These are phyloP conservation scores for Metarhizium humberi DNA, from an alignment of 2,329 filamentous ascomycete genomes.

Conservation along the genomic window DNA sequence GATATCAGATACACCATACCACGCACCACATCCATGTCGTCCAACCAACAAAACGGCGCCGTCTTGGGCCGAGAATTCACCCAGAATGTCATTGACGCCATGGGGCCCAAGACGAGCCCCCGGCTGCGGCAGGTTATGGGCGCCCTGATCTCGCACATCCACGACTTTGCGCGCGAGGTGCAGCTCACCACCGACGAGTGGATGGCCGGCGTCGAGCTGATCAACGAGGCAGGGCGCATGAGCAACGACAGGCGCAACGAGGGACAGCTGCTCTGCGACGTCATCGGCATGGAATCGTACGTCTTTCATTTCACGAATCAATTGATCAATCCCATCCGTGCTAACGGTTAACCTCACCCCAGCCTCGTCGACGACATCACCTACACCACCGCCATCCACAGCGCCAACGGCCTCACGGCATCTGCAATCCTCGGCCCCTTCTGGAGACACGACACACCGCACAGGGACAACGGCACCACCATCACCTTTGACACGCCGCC, in stretches of 20 bases:
- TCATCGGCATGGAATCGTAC: conserved; percentile 63
- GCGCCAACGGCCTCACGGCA: conserved; percentile 47
- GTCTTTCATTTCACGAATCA: conserved; percentile 8
- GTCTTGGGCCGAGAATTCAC: conserved; percentile 51
- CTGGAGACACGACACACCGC: conserved; percentile 65
- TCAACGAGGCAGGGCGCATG: conserved; percentile 56
- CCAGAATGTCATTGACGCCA: conserved; percentile 60
- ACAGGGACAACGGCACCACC: conserved; percentile 57
- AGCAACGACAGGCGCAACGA: conserved; percentile 63
- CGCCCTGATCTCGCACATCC: conserved; percentile 62
- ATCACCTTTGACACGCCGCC: conserved; percentile 48
- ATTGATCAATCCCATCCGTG: background rate
- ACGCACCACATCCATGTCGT: background rate
- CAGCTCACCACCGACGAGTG: conserved; percentile 75
- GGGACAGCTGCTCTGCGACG: conserved; percentile 61
- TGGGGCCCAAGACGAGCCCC: conserved; percentile 61
- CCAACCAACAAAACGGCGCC: conserved; percentile 5
- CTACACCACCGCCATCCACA: conserved; percentile 44
- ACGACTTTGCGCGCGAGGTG: conserved; percentile 74
- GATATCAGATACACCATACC: too few relatives aligned
- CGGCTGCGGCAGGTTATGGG: conserved; percentile 60
- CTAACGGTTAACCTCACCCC: background rate
- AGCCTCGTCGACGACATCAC: conserved; percentile 74
- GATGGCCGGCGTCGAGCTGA: conserved; percentile 57
- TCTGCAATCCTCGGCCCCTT: conserved; percentile 80